Evolutionary conservation across 371 early-diverging fungal species (phyloP).

Genomic region (Cokeromyces recurvatus): DNA sequence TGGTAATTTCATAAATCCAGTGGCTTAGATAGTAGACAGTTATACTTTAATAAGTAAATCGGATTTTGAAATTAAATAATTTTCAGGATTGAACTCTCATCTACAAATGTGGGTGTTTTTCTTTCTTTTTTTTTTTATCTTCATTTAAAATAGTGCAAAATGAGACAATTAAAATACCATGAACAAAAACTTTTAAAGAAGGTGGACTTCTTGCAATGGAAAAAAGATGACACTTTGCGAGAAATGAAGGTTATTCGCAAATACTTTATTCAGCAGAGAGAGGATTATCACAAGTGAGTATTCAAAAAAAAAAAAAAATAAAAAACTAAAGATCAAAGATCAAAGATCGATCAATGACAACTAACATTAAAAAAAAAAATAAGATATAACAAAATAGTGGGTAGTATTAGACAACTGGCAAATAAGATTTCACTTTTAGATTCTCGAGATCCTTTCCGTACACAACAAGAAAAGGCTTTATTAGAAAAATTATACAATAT

Average conservation of each 20-base stretch:
- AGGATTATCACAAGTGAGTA: constrained; percentile 90
- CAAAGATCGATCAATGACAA: too few species aligned
- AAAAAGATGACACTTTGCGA: constrained; percentile 83
- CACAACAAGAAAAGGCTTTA: constrained; percentile 73
- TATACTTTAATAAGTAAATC: too few species aligned
- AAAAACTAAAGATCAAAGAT: too few species aligned
- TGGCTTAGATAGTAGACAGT: too few species aligned
- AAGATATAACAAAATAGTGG: constrained; percentile 91
- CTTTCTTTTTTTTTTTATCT: constrained; percentile 1
- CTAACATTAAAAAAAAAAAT: too few species aligned
- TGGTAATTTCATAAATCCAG: too few species aligned
- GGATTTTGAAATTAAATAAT: too few species aligned
- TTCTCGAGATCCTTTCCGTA: constrained; percentile 85
- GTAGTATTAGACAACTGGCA: constrained; percentile 84
- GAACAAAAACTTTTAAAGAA: constrained; percentile 98
- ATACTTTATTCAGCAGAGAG: constrained; percentile 91
- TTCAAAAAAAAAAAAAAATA: background rate
- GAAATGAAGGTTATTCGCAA: constrained; percentile 92
- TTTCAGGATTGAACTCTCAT: too few species aligned
- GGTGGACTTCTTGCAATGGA: constrained; percentile 98
- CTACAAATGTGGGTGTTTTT: too few species aligned
- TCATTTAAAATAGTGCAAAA: too few species aligned
- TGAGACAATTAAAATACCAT: constrained; percentile 91
- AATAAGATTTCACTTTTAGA: constrained; percentile 88
- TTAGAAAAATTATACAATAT: constrained; percentile 89